Conservation (phyloP, 2,329 filamentous ascomycete species). For the Amesomyces nigricolor region DNA sequence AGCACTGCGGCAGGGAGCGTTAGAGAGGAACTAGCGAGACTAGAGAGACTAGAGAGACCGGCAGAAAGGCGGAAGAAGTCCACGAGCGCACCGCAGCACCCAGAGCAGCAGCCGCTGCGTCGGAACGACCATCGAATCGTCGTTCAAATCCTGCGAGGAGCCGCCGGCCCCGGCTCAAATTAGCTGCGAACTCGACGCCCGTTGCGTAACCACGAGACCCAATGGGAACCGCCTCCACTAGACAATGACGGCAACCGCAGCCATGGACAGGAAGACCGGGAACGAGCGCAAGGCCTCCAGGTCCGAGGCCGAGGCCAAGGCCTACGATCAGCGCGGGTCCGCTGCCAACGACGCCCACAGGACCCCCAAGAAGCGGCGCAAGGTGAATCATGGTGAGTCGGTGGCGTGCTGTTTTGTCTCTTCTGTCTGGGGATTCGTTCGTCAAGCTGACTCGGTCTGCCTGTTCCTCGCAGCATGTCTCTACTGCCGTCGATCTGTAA, state of each 20-base stretch:
- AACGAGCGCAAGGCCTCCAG: constrained; percentile 36
- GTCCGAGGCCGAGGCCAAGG: constrained; percentile 36
- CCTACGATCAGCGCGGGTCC: constrained; percentile 32
- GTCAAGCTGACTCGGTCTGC: constrained; percentile 28
- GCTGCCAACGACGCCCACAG: constrained; percentile 36
- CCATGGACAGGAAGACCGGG: constrained; percentile 34
- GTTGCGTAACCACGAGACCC: constrained; percentile 41
- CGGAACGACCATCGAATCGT: constrained; percentile 30
- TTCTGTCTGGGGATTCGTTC: constrained; percentile 25
- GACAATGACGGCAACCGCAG: constrained; percentile 34
- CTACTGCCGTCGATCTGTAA: constrained; percentile 86
- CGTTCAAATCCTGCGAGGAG: constrained; percentile 36
- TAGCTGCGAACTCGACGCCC: constrained; percentile 38
- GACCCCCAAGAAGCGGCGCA: constrained; percentile 78
- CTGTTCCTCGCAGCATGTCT: constrained; percentile 65
- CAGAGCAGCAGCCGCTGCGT: constrained; percentile 17
- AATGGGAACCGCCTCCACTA: constrained; percentile 37
- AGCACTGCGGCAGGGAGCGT: constrained; percentile 1
- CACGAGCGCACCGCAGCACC: constrained; percentile 2
- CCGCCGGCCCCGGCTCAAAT: constrained; percentile 37
- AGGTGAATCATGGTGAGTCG: constrained; percentile 77
- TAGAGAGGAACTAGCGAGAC: neutral
- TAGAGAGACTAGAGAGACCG: too few species aligned
- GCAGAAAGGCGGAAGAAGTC: constrained; percentile 1
- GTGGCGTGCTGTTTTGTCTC: constrained; percentile 17